A percentile compares a stretch with the other conserved stretches of the same genome.
phyloP scores from a whole-genome alignment of 1,284 basidiomycete genomes.

The Gomphus sp. region DNA sequence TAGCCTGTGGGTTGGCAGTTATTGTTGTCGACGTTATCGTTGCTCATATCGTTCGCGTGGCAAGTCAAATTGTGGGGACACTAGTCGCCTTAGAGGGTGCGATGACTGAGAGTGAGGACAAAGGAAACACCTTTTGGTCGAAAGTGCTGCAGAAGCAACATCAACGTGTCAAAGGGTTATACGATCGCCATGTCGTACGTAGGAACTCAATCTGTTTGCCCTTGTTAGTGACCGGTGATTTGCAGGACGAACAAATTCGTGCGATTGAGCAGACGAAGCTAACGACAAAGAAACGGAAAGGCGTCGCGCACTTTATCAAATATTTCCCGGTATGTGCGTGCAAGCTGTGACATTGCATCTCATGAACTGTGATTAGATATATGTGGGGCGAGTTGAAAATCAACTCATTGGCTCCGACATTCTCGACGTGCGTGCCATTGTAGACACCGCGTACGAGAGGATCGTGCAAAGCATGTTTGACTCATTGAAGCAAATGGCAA shows the following conservation, averaged over 20 bases:
- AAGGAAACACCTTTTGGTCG: constrained; percentile 67
- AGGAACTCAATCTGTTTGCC: background rate
- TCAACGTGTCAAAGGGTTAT: constrained; percentile 58
- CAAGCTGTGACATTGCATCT: background rate
- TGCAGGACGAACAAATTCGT: constrained; percentile 78
- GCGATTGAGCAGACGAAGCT: constrained; percentile 88
- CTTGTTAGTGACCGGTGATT: background rate
- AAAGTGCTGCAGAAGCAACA: constrained; percentile 77
- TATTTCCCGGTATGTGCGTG: constrained; percentile 66
- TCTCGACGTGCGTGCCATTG: constrained; percentile 68
- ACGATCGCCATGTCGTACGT: constrained; percentile 76
- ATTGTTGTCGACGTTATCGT: background rate
- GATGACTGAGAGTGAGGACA: constrained; percentile 69
- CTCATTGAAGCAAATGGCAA: constrained; percentile 89
- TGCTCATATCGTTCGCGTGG: background rate
- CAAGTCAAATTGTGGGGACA: constrained; percentile 81
- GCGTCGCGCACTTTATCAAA: constrained; percentile 89
- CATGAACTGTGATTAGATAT: constrained; percentile 27
- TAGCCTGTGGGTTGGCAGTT: constrained; percentile 49
- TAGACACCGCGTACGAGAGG: constrained; percentile 81
- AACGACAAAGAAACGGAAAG: constrained; percentile 85
- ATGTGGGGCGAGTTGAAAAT: constrained; percentile 76
- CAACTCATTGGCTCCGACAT: constrained; percentile 77
- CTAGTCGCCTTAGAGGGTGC: constrained; percentile 76
- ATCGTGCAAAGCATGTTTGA: constrained; percentile 90